phyloP scores from a whole-genome alignment of 768 basidiomycete species.

The Trametes coccinea region DNA sequence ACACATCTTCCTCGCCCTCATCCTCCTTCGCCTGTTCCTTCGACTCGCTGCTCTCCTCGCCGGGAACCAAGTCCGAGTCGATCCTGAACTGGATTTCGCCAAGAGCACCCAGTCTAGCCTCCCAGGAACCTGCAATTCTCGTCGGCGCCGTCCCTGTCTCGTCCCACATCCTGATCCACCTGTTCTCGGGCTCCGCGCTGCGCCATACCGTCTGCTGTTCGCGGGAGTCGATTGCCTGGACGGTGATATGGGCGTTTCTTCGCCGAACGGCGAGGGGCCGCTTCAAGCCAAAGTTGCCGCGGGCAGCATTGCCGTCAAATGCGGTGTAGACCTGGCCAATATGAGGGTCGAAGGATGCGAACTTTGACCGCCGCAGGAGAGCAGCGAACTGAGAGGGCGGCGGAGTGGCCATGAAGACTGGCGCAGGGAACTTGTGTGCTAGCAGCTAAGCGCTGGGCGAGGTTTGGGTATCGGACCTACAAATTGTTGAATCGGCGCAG shows the following conservation, averaged over 20 bases:
- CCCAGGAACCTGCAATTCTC: constrained; percentile 39
- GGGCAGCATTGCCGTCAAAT: constrained; percentile 64
- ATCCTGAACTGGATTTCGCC: constrained; percentile 34
- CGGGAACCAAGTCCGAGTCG: constrained; percentile 47
- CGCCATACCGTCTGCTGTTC: constrained; percentile 81
- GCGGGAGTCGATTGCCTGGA: constrained; percentile 67
- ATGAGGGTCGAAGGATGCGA: constrained; percentile 73
- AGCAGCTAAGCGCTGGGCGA: constrained; percentile 2
- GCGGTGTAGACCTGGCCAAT: constrained; percentile 81
- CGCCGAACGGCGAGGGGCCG: constrained; percentile 72
- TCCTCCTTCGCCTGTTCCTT: background rate
- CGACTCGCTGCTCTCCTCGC: constrained; percentile 1
- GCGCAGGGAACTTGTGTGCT: constrained; percentile 3
- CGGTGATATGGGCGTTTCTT: constrained; percentile 62
- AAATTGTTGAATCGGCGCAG: constrained; percentile 12
- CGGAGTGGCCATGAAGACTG: constrained; percentile 22
- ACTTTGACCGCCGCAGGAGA: constrained; percentile 79
- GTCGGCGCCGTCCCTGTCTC: constrained; percentile 53
- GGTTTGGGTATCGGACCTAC: background rate
- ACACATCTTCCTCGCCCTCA: constrained; percentile 9
- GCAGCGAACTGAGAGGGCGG: constrained; percentile 71
- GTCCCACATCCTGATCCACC: constrained; percentile 66
- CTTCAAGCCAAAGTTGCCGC: constrained; percentile 87
- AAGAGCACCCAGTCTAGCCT: constrained; percentile 38
- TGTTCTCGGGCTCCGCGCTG: constrained; percentile 62